A percentile compares a stretch with the other conserved stretches of the same genome.
Evolutionary conservation across 2,329 filamentous ascomycete species (phyloP).

Genomic region (Colletotrichum spaethianum): DNA sequence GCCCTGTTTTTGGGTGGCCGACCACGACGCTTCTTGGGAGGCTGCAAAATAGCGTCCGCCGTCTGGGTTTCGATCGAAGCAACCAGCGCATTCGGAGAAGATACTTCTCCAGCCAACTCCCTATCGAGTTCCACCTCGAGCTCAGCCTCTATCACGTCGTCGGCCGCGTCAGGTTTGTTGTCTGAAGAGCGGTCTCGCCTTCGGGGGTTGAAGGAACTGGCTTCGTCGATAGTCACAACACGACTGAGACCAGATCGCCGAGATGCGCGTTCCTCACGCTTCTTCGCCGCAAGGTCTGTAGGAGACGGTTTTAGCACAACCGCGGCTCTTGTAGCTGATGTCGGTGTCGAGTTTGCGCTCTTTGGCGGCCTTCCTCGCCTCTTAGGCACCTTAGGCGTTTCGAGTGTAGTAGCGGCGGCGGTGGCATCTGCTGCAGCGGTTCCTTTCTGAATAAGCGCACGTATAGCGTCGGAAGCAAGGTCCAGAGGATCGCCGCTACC

Average conservation of each 20-base stretch:
- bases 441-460: constrained; percentile 46
- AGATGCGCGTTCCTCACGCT: constrained; percentile 33
- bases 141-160: constrained; percentile 48
- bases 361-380: constrained; percentile 51
- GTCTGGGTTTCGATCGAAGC: constrained; percentile 39
- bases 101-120: constrained; percentile 48
- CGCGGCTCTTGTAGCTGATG: constrained; percentile 20
- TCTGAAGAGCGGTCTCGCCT: neutral
- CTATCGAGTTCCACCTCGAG: constrained; percentile 53
- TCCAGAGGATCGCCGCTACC: constrained; percentile 51
- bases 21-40: constrained; percentile 32
- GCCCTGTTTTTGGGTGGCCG: constrained; percentile 37
- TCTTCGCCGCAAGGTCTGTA: constrained; percentile 35
- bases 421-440: constrained; percentile 32
- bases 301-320: constrained; percentile 23
- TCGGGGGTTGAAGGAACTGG: constrained; percentile 31
- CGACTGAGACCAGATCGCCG: constrained; percentile 39
- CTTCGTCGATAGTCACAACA: constrained; percentile 27
- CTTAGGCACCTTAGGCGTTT: constrained; percentile 46
- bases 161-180: constrained; percentile 35
- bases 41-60: neutral
- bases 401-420: constrained; percentile 36
- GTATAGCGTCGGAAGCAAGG: constrained; percentile 55
- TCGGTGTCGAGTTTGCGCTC: constrained; percentile 51
- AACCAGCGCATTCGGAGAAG: constrained; percentile 10